Base-by-base conservation (phyloP, 2,329 filamentous ascomycete species). In the Talaromyces albobiverticillius region DNA sequence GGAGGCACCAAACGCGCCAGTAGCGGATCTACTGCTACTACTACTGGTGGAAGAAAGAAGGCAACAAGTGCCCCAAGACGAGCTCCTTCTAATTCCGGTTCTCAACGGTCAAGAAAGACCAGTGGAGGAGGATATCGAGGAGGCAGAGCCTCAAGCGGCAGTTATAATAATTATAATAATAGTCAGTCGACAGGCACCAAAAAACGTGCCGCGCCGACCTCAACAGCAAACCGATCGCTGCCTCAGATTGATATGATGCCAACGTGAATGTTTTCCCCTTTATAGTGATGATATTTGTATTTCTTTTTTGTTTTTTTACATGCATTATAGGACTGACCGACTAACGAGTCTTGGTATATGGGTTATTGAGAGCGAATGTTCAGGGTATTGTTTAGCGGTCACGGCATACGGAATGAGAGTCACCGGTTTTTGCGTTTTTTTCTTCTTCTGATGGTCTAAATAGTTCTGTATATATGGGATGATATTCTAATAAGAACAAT, bases 231-330 rank as follows among this genome's bases (percentile, higher is more conserved):
- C 8, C 49, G 26, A 9, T 58, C 69, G 16, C 59, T 63, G 25
- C 53, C 62, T 38, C 59, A 60, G 20, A 72, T 72, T 59, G 68
- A 64, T 56, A 70, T 72, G 67, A 73, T 73, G 70, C 70, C 70
- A 38, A 58, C 69, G 31, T 73, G 58, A 69, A 49, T 41, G 18
- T 32, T 26, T 20, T 36, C 47, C 38, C 16, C n/a, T 25, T 23
- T 36, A 32, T 40, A 31, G 45, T 40, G 23, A 29, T 23, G 40
- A 14, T n/a, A 13, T 25, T 23, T 23, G 18, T n/a, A n/a, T n/a
- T n/a, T n/a, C n/a, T n/a, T n/a, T n/a, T n/a, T n/a, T n/a, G n/a
- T n/a, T n/a, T n/a, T 4, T n/a, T 8, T n/a, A 40, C 34, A 29
- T 41, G 36, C 40, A n/a, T 29, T 40, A 23, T 32, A 34, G 18